Evolutionary conservation across 306 rosid species (phyloP), one percentile per base, ranked within the genome.

Genomic region (Glycine tomentella): DNA sequence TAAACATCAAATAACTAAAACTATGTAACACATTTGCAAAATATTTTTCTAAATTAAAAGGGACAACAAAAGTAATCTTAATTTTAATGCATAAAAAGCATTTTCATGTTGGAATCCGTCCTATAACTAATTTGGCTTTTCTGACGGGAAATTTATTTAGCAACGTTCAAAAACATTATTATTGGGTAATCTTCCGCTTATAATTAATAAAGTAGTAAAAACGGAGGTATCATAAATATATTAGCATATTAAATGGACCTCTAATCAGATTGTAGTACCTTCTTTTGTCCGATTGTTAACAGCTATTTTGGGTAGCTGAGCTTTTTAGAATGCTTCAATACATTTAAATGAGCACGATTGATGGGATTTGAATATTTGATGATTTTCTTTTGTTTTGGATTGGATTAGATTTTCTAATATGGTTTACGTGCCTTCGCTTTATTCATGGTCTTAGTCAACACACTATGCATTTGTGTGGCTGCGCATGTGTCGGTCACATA

Each of bases 301-400:
- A 76, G 88, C 80, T 90, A 86, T 17, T 17, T 45, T 16, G 0
- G 93, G 86, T 84, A 1, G 93, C 84, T 84, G 86, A 74, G 57
- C 61, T 46, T 74, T 50, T 61, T 62, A 7, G 69, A 76, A 74
- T 45, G 55, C 52, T 77, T 83, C 85, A 66, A 45, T 58, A 57
- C 31, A 51, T 20, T 65, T 38, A 57, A 57, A 56, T 51, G 64
- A 61, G 53, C 36, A 80, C 40, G 40, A 72, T 79, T 69, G 77
- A 77, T 77, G 52, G 88, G 80, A 68, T 80, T 80, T 25, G 31
- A 25, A 25, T 25, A 25, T 25, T 25, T 9, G 71, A 76, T 36
- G 53, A 31, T 76, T 80, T 80, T 56, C 9, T 56, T 75, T 62
- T 14, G 62, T 65, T 45, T 64, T 33, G 20, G n/a, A 10, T 53